Conservation (phyloP, 1,139 yeast species). For the Blastobotrys buckinghamii region DNA sequence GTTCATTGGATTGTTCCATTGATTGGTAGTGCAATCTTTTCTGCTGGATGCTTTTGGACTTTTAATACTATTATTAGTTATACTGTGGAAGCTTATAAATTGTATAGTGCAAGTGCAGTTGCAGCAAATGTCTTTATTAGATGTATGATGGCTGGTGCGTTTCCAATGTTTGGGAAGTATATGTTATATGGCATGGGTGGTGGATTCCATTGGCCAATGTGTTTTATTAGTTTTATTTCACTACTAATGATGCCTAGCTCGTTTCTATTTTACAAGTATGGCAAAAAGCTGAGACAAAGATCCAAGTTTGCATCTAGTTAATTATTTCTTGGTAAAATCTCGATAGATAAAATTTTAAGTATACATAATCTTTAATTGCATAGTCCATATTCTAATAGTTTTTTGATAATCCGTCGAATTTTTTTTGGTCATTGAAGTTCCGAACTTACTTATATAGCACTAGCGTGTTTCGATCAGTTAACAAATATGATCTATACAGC, state of each 20-base stretch:
- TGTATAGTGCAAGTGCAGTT: slow-evolving; percentile 11
- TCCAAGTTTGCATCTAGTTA: not conserved
- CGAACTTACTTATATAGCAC: too few species aligned
- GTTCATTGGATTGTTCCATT: slow-evolving; percentile 82
- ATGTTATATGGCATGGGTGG: slow-evolving; percentile 50
- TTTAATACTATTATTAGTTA: slow-evolving; percentile 11
- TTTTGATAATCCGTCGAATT: too few species aligned
- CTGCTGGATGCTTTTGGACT: slow-evolving; percentile 10
- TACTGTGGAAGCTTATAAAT: slow-evolving; percentile 10
- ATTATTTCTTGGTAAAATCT: too few species aligned
- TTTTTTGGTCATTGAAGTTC: too few species aligned
- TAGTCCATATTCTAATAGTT: too few species aligned
- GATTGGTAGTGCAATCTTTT: slow-evolving; percentile 28
- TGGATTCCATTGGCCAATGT: slow-evolving; percentile 22
- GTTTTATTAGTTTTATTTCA: slow-evolving; percentile 5
- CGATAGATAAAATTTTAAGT: too few species aligned
- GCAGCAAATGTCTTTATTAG: slow-evolving; percentile 14
- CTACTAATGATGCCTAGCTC: slow-evolving; percentile 6
- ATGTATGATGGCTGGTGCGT: slow-evolving; percentile 52
- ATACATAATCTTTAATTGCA: too few species aligned
- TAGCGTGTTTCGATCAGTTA: too few species aligned
- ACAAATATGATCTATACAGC: too few species aligned
- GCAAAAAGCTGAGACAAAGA: slow-evolving; percentile 15
- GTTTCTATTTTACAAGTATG: slow-evolving; percentile 14
- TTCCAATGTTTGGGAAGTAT: slow-evolving; percentile 61